Conservation (phyloP, 805 yeast genomes). For the Kodamaea kaohsiungensis region DNA sequence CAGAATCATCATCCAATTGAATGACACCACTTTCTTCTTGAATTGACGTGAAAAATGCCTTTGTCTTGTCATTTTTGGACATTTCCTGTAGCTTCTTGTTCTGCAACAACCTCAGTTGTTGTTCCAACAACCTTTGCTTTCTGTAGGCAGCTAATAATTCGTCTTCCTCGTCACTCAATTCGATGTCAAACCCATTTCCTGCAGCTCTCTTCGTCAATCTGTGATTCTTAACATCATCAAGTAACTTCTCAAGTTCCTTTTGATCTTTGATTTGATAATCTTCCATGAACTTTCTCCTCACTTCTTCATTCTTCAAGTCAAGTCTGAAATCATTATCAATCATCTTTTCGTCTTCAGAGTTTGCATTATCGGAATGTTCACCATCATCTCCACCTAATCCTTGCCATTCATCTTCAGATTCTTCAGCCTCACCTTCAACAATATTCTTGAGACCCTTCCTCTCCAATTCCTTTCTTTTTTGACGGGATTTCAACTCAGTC, state of each 20-base stretch:
- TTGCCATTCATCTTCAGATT: slow-evolving; percentile 86
- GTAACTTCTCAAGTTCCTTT: slow-evolving; percentile 61
- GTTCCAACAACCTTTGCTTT: slow-evolving; percentile 43
- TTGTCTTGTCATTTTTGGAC: slow-evolving; percentile 55
- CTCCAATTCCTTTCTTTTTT: slow-evolving; percentile 53
- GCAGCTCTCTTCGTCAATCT: slow-evolving; percentile 60
- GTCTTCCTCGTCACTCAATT: slow-evolving; percentile 76
- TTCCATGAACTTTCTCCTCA: slow-evolving; percentile 57
- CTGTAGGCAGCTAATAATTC: slow-evolving; percentile 52
- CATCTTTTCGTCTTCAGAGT: slow-evolving; percentile 78
- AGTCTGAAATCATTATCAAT: slow-evolving; percentile 67
- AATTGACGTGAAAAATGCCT: slow-evolving; percentile 68
- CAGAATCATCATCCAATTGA: slow-evolving; percentile 25
- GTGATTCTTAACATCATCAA: slow-evolving; percentile 73
- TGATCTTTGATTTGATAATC: slow-evolving; percentile 65
- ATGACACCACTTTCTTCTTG: slow-evolving; percentile 44
- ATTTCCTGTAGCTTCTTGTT: slow-evolving; percentile 44
- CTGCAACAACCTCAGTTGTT: slow-evolving; percentile 50
- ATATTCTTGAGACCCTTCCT: slow-evolving; percentile 58
- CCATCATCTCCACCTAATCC: slow-evolving; percentile 79
- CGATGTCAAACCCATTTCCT: slow-evolving; percentile 56
- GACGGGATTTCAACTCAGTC: slow-evolving; percentile 34
- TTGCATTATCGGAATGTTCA: slow-evolving; percentile 55
- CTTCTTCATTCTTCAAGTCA: slow-evolving; percentile 56
- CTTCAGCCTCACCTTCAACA: slow-evolving; percentile 82